Evolutionary conservation across 2,329 filamentous ascomycete genomes (phyloP).

Genomic region (Sclerotinia trifoliorum): DNA sequence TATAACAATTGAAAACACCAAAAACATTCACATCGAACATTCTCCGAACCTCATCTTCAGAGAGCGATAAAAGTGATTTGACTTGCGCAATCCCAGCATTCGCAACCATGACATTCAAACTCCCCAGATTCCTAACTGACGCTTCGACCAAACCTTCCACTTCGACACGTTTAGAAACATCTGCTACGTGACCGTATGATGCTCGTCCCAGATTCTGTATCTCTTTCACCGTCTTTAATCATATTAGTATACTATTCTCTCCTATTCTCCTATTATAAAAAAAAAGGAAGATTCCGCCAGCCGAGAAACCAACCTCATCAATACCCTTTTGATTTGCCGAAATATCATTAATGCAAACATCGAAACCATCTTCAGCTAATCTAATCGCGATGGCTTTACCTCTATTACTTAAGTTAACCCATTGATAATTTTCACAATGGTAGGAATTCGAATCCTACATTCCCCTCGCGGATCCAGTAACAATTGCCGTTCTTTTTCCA

Average conservation of each 20-base stretch:
- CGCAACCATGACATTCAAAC: constrained; percentile 38
- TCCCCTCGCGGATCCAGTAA: constrained; percentile 44
- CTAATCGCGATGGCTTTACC: constrained; percentile 63
- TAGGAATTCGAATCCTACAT: constrained; percentile 39
- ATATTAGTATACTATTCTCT: background rate
- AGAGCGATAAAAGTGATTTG: constrained; percentile 34
- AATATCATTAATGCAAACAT: constrained; percentile 65
- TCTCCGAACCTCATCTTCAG: constrained; percentile 38
- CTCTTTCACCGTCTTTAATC: constrained; percentile 46
- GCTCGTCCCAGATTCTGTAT: constrained; percentile 53
- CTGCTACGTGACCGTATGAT: constrained; percentile 55
- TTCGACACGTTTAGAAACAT: constrained; percentile 48
- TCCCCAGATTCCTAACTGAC: constrained; percentile 34
- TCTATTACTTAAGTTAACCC: constrained; percentile 39
- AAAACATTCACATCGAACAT: constrained; percentile 66
- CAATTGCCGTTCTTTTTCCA: constrained; percentile 41
- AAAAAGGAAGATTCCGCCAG: background rate
- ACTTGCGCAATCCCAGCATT: constrained; percentile 39
- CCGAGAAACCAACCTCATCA: constrained; percentile 44
- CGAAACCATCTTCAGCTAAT: constrained; percentile 63
- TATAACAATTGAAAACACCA: constrained; percentile 65
- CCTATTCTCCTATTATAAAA: no score
- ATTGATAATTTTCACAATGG: constrained; percentile 4
- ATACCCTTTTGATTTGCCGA: constrained; percentile 51
- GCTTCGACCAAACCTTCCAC: constrained; percentile 36